These are phyloP conservation scores for Lactarius deliciosus DNA, from an alignment of 768 basidiomycete genomes.

Conservation along the genomic window DNA sequence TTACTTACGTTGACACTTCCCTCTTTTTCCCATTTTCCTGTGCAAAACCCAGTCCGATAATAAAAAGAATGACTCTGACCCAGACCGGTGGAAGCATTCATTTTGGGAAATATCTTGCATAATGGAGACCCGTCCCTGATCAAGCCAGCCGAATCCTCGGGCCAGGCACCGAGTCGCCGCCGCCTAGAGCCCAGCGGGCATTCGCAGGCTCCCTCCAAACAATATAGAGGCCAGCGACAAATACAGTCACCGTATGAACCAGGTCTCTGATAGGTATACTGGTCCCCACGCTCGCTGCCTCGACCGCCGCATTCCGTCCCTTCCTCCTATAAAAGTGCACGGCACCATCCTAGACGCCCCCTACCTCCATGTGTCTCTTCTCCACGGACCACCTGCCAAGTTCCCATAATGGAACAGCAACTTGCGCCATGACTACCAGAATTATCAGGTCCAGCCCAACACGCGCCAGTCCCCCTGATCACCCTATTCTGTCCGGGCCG, in stretches of 20 bases:
- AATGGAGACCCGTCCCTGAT: constrained; percentile 17
- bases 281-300: background rate
- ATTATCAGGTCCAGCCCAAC: background rate
- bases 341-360: constrained; percentile 7
- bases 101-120: constrained; percentile 7
- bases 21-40: too few species aligned
- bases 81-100: constrained; percentile 10
- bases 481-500: background rate
- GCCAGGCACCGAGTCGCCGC: constrained; percentile 22
- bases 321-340: background rate
- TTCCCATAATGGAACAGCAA: constrained; percentile 3
- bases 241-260: background rate
- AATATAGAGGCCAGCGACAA: background rate
- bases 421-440: constrained; percentile 11
- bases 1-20: background rate
- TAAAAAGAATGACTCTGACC: constrained; percentile 7
- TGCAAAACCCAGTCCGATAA: background rate
- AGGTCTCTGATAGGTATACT: background rate
- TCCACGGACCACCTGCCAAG: constrained; percentile 9
- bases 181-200: background rate
- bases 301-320: background rate
- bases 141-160: constrained; percentile 16
- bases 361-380: constrained; percentile 18
- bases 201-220: background rate
- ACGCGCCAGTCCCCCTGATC: constrained; percentile 8